A percentile compares a stretch with the other conserved stretches of the same genome.
These are phyloP conservation scores for Trichoderma brevicompactum DNA, from an alignment of 2,329 filamentous ascomycete species.

Conservation along the genomic window DNA sequence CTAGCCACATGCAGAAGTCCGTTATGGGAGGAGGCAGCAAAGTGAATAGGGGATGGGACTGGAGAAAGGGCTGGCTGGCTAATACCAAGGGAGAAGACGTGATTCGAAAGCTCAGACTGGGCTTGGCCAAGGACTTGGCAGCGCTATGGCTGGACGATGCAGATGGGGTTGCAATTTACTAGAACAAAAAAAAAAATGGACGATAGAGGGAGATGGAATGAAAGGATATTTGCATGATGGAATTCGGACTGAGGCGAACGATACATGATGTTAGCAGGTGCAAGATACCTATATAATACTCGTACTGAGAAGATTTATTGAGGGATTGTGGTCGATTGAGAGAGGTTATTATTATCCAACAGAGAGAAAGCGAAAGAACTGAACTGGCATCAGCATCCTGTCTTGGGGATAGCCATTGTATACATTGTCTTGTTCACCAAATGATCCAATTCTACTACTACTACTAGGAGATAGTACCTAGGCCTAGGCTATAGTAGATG, in stretches of 20 bases:
- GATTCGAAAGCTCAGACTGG: constrained; percentile 71
- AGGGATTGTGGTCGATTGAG: not conserved
- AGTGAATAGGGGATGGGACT: constrained; percentile 72
- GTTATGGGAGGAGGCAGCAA: constrained; percentile 57
- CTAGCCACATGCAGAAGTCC: constrained; percentile 64
- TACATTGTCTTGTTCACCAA: too few relatives aligned
- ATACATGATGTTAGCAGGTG: constrained; percentile 13
- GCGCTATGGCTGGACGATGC: constrained; percentile 70
- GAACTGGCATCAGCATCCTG: too few relatives aligned
- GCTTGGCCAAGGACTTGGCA: constrained; percentile 74
- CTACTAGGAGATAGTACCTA: too few relatives aligned
- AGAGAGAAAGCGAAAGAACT: not conserved
- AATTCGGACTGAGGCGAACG: constrained; percentile 12
- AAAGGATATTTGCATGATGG: constrained; percentile 1
- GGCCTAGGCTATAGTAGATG: not conserved
- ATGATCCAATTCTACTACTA: too few relatives aligned
- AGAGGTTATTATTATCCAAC: too few relatives aligned
- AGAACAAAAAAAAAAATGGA: constrained; percentile 23
- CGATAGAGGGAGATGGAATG: not conserved
- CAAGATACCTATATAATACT: constrained; percentile 22
- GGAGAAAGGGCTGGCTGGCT: constrained; percentile 75
- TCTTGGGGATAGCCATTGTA: too few relatives aligned
- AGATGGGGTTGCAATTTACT: constrained; percentile 56
- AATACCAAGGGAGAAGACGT: constrained; percentile 69
- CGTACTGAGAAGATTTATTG: not conserved